Percentiles rank a stretch among this genome's conserved stretches.
phyloP scores from a whole-genome alignment of 352 stramenopile species.

The Phytophthora lateralis region DNA sequence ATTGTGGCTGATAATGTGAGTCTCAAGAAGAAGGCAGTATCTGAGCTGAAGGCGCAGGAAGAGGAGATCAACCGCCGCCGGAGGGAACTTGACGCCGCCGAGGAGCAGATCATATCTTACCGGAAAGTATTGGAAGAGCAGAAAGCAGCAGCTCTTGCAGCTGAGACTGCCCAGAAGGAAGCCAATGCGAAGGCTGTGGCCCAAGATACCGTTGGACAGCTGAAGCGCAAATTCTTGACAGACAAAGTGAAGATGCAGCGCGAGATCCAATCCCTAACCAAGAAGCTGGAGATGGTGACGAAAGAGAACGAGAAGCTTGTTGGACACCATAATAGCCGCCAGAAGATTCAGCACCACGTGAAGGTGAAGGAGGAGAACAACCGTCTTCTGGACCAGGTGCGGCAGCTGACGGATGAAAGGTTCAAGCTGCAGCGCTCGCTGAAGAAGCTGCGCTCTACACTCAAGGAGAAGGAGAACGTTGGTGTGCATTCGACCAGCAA shows the following conservation, averaged over 20 bases:
- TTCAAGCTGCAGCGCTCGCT: slow-evolving; percentile 55
- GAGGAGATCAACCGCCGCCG: slow-evolving; percentile 26
- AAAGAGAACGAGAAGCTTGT: slow-evolving; percentile 80
- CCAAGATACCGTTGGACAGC: slow-evolving; percentile 32
- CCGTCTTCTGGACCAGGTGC: slow-evolving; percentile 68
- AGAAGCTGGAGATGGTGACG: slow-evolving; percentile 51
- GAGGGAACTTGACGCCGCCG: slow-evolving; percentile 27
- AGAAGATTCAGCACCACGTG: slow-evolving; percentile 86
- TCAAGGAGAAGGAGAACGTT: slow-evolving; percentile 83
- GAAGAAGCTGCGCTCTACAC: slow-evolving; percentile 47
- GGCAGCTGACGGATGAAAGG: slow-evolving; percentile 68
- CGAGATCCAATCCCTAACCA: slow-evolving; percentile 37
- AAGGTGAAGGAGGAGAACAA: slow-evolving; percentile 89
- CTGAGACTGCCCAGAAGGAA: slow-evolving; percentile 33
- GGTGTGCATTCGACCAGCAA: slow-evolving; percentile 33
- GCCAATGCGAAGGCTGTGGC: slow-evolving; percentile 35
- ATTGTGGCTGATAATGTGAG: slow-evolving; percentile 33
- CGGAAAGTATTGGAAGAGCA: slow-evolving; percentile 35
- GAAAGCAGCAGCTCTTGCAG: slow-evolving; percentile 16
- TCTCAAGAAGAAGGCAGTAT: slow-evolving; percentile 26
- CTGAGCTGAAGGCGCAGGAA: slow-evolving; percentile 33
- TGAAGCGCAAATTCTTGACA: slow-evolving; percentile 50
- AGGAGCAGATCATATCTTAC: slow-evolving; percentile 26
- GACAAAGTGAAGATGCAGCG: slow-evolving; percentile 64
- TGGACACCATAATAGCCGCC: slow-evolving; percentile 76